Base-by-base conservation (phyloP, 176 grass and related monocot genomes). In the Avena insularis region DNA sequence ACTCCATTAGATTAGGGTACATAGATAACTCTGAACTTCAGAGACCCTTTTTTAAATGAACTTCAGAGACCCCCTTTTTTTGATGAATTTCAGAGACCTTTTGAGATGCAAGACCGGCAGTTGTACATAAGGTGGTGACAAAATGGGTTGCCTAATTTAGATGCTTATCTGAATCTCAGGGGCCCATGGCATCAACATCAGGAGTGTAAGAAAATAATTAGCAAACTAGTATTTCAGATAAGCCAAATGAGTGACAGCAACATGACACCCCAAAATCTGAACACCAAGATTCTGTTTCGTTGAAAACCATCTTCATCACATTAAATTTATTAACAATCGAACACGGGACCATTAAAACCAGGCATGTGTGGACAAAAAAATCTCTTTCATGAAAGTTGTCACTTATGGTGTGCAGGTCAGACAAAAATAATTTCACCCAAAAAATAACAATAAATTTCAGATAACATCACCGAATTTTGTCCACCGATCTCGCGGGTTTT, bases 71-170 rank as follows among this genome's bases (percentile, higher is more conserved):
- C 33, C 33, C 33, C 33, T 35, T 35, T 6, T 43, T 43, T 43
- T 6, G 5, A 43, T 43, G 40, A 43, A 7, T 6, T 43, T 43
- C 5, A 43, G 40, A 43, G 40, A 71, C 35, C 16, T 71, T 20
- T 5, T 45, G 17, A 43, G 4, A n/a, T 17, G 40, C 3, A 4
- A 71, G 1, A 71, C 9, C 20, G 38, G 9, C 4, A 43, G 8
- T 70, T 20, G 36, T 71, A 46, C 68, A 71, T 71, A 71, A 71
- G 17, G 68, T 29, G 49, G 27, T 81, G 68, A 67, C 17, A 68
- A 90, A 50, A 9, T 19, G 38, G 36, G 43, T 43, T 43, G 40
- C 83, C 71, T 71, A 71, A 70, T 78, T 86, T 40, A 74, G 59
- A 54, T 78, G 29, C 6, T 85, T 77, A 54, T 66, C 46, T 43